Percentiles rank a stretch among this genome's conserved stretches.
Conservation (phyloP, 768 basidiomycete genomes). For the Punctularia strigosozonata region DNA sequence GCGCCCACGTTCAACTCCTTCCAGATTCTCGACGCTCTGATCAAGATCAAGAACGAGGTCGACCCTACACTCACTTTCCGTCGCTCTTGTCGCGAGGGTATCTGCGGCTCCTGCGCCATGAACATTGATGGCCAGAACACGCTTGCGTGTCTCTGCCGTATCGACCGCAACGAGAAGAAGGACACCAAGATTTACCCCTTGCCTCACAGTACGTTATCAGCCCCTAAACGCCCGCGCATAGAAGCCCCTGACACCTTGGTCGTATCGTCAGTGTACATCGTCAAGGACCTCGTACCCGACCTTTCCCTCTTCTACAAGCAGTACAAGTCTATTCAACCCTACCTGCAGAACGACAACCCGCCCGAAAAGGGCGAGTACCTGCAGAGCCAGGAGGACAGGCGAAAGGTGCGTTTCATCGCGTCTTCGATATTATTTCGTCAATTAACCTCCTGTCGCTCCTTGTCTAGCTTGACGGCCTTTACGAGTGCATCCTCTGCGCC, state of each 20-base stretch:
- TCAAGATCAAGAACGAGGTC: conserved; percentile 98
- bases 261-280: conserved; percentile 72
- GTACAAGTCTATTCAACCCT: conserved; percentile 99
- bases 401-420: conserved; percentile 67
- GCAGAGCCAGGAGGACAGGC: conserved; percentile 84
- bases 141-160: conserved; percentile 91
- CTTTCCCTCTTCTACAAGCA: conserved; percentile 94
- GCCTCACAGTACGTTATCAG: conserved; percentile 75
- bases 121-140: conserved; percentile 99
- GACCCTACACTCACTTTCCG: conserved; percentile 97
- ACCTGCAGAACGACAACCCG: conserved; percentile 86
- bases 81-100: conserved; percentile 86
- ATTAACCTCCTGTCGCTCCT: neutral
- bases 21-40: conserved; percentile 80
- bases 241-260: neutral
- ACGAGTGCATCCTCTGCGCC: conserved; percentile 95
- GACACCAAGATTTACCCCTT: conserved; percentile 92
- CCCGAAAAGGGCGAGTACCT: conserved; percentile 79
- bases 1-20: neutral
- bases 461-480: conserved; percentile 57
- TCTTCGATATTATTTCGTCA: neutral
- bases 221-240: neutral
- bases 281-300: conserved; percentile 96
- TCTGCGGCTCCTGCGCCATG: conserved; percentile 98
- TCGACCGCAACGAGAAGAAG: conserved; percentile 63